Conservation (phyloP, 306 rosid species). For the Fagus sylvatica region DNA sequence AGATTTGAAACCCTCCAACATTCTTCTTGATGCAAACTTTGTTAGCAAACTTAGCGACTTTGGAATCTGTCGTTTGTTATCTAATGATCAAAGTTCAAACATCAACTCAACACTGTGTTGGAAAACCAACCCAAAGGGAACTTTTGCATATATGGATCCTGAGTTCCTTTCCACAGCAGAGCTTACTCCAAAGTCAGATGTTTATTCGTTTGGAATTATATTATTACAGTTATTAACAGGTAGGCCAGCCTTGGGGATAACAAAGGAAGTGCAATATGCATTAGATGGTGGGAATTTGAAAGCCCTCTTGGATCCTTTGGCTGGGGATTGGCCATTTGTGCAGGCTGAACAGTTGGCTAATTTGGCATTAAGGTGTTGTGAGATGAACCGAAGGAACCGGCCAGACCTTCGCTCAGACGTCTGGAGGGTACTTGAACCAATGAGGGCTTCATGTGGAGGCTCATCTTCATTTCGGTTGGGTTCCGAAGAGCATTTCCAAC, state of each 20-base stretch:
- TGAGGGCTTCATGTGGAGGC: conserved; percentile 52
- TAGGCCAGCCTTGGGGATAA: conserved; percentile 42
- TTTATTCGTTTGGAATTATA: conserved; percentile 59
- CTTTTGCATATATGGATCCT: conserved; percentile 55
- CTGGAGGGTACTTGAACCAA: conserved; percentile 61
- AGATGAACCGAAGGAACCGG: conserved; percentile 40
- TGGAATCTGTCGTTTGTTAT: conserved; percentile 45
- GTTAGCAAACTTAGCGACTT: conserved; percentile 59
- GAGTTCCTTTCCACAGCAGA: conserved; percentile 52
- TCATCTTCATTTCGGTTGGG: conserved; percentile 46
- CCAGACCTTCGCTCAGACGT: conserved; percentile 55
- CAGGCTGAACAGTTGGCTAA: conserved; percentile 55
- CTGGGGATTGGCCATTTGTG: conserved; percentile 62
- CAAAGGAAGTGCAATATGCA: conserved; percentile 42
- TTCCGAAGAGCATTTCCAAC: conserved; percentile 44
- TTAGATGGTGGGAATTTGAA: conserved; percentile 43
- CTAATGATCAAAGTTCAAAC: conserved; percentile 28
- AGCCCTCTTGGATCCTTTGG: conserved; percentile 49
- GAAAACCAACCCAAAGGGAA: conserved; percentile 48
- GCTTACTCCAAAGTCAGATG: conserved; percentile 54
- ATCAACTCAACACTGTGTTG: conserved; percentile 34
- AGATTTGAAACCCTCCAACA: conserved; percentile 50
- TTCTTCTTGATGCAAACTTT: conserved; percentile 47
- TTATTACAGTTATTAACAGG: conserved; percentile 47
- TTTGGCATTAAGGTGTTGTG: conserved; percentile 57